phyloP scores from a whole-genome alignment of 306 rosid genomes.

The Medicago truncatula region MtrunA17r5.0-ANR NC_053049.1:43630501-43631000 shows the following conservation, averaged over 20 bases:
- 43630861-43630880: constrained; percentile 79
- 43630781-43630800: too few species aligned
- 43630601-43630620: constrained; percentile 57
- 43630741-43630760: not conserved
- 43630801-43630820: too few species aligned
- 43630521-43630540: constrained; percentile 74
- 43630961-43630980: constrained; percentile 87
- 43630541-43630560: constrained; percentile 89
- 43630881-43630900: constrained; percentile 98
- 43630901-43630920: constrained; percentile 98
- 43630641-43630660: constrained; percentile 76
- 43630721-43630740: not conserved
- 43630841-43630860: constrained; percentile 42
- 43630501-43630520: constrained; percentile 66
- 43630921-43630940: constrained; percentile 85
- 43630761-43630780: too few species aligned
- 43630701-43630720: constrained; percentile 33
- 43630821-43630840: not conserved
- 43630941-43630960: constrained; percentile 83
- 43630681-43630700: constrained; percentile 80
- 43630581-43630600: constrained; percentile 75
- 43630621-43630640: constrained; percentile 71
- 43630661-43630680: constrained; percentile 74
- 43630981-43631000: constrained; percentile 39
- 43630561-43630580: constrained; percentile 80